Evolutionary conservation across 2,329 filamentous ascomycete species (phyloP), one percentile per base, ranked within the genome.

Genomic region (Cercospora nicotianae): DNA sequence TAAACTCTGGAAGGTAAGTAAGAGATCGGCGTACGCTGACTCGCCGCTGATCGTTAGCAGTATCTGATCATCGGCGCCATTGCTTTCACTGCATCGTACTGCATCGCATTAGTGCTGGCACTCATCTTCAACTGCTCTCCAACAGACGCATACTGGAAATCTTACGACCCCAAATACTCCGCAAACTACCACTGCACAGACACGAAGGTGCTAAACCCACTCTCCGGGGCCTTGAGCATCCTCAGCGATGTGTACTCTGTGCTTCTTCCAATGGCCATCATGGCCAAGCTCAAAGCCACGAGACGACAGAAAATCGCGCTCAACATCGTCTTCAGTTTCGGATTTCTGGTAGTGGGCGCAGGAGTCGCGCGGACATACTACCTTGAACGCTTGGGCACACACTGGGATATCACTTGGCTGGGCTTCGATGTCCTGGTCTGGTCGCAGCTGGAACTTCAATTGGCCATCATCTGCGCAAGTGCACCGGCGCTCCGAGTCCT

Each of bases 201-300:
- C 26, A 64, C 64, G 5, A 70, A 26, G 10, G 39, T 51, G 9
- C 36, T 62, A 3, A 51, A 62, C 26, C 60, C 60, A 45, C 23
- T 62, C n/a, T 60, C 69, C 30, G 72, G 72, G 9, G 63, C 67
- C 4, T 42, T 75, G n/a, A 72, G 67, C n/a, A 68, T 71, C 7
- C 60, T 72, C 12, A 72, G 71, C 63, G 73, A 75, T 33, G n/a
- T 72, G n/a, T 75, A 72, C 61, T 66, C 72, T 18, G 72, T 73
- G 26, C 66, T 66, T 4, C 45, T 75, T 4, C 73, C 72, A 2
- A 72, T 71, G 64, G 42, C 68, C 36, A 72, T 74, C 60, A 65
- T 74, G 23, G 63, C 65, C 16, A 61, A 66, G 30, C 70, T 74
- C 5, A 66, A 68, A 31, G 67, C 71, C 7, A 67, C 72, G 2